Percentiles rank a stretch among this genome's conserved stretches.
phyloP scores from a whole-genome alignment of 2,329 filamentous ascomycete species.

The Ascochyta fabae region DNA sequence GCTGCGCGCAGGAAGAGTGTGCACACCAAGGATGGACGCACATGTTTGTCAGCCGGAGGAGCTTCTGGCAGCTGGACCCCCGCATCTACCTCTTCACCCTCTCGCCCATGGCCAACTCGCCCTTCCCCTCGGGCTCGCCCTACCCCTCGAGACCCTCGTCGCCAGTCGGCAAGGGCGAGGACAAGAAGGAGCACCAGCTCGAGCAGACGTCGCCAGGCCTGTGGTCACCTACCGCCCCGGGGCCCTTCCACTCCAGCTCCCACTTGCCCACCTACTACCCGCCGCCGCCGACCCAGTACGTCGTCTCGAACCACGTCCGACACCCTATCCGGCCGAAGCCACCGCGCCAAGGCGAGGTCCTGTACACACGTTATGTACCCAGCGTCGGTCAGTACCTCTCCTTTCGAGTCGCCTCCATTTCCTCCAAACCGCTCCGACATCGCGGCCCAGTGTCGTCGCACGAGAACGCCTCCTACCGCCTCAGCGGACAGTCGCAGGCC shows the following conservation, averaged over 20 bases:
- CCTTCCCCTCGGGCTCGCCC: constrained; percentile 58
- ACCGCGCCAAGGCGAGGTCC: constrained; percentile 85
- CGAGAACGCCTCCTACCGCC: constrained; percentile 27
- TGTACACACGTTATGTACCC: constrained; percentile 87
- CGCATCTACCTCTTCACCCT: constrained; percentile 88
- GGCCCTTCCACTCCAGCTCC: constrained; percentile 81
- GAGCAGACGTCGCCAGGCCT: constrained; percentile 44
- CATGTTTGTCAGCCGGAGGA: constrained; percentile 81
- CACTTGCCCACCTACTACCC: constrained; percentile 92
- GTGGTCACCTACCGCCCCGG: constrained; percentile 55
- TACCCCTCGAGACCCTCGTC: constrained; percentile 59
- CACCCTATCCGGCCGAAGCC: constrained; percentile 90
- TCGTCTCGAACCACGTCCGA: constrained; percentile 75
- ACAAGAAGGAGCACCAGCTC: constrained; percentile 36
- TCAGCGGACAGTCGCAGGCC: constrained; percentile 53
- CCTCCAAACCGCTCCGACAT: constrained; percentile 68
- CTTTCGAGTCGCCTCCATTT: constrained; percentile 81
- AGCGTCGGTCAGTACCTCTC: constrained; percentile 84
- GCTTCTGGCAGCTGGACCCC: constrained; percentile 92
- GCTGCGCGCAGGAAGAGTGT: constrained; percentile 67
- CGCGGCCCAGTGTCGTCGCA: constrained; percentile 59
- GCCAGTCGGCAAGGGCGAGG: constrained; percentile 48
- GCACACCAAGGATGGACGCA: constrained; percentile 71
- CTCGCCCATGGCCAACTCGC: constrained; percentile 63
- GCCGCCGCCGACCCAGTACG: constrained; percentile 81